These are phyloP conservation scores for Cryptosporidium sp. DNA, from an alignment of 169 alveolate genomes.

Conservation along the genomic window DNA sequence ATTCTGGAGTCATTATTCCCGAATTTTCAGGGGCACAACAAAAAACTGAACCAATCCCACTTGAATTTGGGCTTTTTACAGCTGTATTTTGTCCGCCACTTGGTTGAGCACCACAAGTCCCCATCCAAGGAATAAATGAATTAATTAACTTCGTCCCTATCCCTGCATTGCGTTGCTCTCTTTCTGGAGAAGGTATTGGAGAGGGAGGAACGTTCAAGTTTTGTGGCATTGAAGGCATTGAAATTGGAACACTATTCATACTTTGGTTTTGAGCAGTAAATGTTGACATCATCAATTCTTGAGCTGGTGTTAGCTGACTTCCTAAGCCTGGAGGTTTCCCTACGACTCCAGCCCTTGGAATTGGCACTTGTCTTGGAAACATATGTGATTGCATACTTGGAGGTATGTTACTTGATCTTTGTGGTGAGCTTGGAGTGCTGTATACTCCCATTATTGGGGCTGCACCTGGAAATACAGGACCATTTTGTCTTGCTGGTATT, in stretches of 20 bases:
- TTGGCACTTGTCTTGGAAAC: constrained; percentile 54
- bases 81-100: constrained; percentile 1
- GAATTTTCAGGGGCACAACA: constrained; percentile 28
- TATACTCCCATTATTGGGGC: constrained; percentile 39
- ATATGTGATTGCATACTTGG: constrained; percentile 3
- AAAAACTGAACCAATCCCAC: constrained; percentile 17
- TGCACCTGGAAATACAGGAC: constrained; percentile 31
- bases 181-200: constrained; percentile 42
- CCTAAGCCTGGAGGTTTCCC: neutral
- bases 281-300: constrained; percentile 40
- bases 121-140: constrained; percentile 70
- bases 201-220: neutral
- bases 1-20: constrained; percentile 66
- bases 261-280: constrained; percentile 49
- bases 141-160: constrained; percentile 30
- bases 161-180: constrained; percentile 30
- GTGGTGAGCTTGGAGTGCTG: constrained; percentile 65
- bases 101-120: constrained; percentile 53
- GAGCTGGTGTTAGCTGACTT: constrained; percentile 35
- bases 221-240: constrained; percentile 9
- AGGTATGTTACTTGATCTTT: constrained; percentile 25
- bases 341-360: constrained; percentile 4
- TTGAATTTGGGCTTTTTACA: neutral
- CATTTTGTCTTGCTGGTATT: constrained; percentile 40
- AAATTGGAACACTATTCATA: neutral